Evolutionary conservation across 2,329 filamentous ascomycete species (phyloP).

Genomic region (Sporothrix schenckii): DNA sequence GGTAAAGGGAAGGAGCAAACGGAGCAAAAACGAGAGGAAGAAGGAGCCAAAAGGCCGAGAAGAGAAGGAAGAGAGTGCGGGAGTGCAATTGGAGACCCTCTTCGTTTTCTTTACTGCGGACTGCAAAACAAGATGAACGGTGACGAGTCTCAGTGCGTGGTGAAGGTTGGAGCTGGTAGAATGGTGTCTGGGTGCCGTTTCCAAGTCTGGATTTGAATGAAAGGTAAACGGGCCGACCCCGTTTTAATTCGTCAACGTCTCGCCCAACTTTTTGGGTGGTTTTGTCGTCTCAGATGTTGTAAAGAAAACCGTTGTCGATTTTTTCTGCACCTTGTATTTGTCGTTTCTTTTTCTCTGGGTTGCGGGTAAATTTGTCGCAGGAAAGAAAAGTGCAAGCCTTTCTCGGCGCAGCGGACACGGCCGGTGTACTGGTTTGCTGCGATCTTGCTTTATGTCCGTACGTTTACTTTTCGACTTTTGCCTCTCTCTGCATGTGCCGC

Average conservation of each 20-base stretch:
- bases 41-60: background rate
- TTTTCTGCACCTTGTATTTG: background rate
- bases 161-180: background rate
- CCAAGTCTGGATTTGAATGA: background rate
- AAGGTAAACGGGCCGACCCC: conserved; percentile 19
- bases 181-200: background rate
- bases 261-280: background rate
- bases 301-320: too few relatives aligned
- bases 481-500: background rate
- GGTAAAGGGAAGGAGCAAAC: conserved; percentile 14
- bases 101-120: background rate
- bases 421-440: conserved; percentile 11
- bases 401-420: conserved; percentile 24
- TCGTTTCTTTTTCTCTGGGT: background rate
- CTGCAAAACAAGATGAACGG: background rate
- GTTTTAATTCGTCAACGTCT: background rate
- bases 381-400: background rate
- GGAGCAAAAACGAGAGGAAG: background rate
- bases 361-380: conserved; percentile 22
- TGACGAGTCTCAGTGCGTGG: background rate
- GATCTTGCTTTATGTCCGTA: conserved; percentile 12
- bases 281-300: too few relatives aligned
- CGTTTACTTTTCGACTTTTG: background rate
- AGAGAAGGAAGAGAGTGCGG: too few relatives aligned
- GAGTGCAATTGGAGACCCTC: too few relatives aligned